Evolutionary conservation across 495 filamentous ascomycete species (phyloP).

Genomic region (Penicillium dipodomyicola): DNA sequence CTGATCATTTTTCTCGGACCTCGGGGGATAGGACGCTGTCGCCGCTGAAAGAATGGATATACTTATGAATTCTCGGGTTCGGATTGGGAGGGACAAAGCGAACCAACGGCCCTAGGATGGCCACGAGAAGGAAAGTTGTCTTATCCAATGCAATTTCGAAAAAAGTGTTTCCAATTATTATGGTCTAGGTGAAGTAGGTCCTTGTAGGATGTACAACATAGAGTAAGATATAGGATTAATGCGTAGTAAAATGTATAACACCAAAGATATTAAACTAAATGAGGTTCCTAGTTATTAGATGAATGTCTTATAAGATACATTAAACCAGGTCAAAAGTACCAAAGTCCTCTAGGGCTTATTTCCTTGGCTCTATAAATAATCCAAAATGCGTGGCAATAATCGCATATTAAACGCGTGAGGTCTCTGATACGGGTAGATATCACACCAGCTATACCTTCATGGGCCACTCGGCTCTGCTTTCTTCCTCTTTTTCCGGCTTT

Average conservation of each 20-base stretch:
- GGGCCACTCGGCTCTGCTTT: conserved; percentile 15
- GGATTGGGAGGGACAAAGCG: conserved; percentile 19
- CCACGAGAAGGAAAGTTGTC: conserved; percentile 30
- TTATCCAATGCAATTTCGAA: conserved; percentile 31
- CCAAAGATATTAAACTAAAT: too few species aligned
- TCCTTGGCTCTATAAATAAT: too few species aligned
- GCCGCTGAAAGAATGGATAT: conserved; percentile 33
- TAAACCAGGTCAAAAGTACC: too few species aligned
- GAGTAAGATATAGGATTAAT: too few species aligned
- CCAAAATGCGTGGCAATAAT: conserved; percentile 1
- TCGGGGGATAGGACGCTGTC: conserved; percentile 41
- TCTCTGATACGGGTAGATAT: conserved; percentile 27
- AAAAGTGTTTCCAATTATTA: conserved; percentile 15
- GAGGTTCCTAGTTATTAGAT: too few species aligned
- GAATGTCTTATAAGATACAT: too few species aligned
- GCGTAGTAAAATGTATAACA: too few species aligned
- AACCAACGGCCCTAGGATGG: conserved; percentile 12
- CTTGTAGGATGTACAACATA: not conserved
- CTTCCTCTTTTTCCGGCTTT: conserved; percentile 19
- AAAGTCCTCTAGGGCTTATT: too few species aligned
- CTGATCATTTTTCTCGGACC: conserved; percentile 39
- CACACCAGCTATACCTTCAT: conserved; percentile 19
- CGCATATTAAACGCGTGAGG: conserved; percentile 3
- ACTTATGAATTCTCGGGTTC: conserved; percentile 19
- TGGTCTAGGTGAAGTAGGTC: not conserved